Percentiles rank a stretch among this genome's conserved stretches.
phyloP scores from a whole-genome alignment of 129 eudicot species.

The Flaveria bidentis region DNA sequence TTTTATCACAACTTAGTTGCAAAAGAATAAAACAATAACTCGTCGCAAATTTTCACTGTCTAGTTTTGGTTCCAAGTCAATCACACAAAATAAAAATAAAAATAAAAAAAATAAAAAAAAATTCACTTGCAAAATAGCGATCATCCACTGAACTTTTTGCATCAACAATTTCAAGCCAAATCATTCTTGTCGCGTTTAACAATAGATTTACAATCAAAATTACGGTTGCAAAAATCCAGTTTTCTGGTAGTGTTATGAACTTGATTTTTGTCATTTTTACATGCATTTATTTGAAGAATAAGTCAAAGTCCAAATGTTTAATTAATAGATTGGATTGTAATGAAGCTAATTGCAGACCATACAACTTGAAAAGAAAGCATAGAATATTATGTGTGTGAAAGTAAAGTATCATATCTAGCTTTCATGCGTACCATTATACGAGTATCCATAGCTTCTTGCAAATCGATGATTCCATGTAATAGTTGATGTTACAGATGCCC shows the following conservation, averaged over 20 bases:
- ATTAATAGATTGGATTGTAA: neutral
- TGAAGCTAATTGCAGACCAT: conserved; percentile 13
- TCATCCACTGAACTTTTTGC: no score
- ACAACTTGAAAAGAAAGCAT: conserved; percentile 21
- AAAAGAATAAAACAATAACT: no score
- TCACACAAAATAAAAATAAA: no score
- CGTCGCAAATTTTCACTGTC: no score
- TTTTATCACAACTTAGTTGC: no score
- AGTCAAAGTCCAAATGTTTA: neutral
- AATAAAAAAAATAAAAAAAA: no score
- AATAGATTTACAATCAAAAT: no score
- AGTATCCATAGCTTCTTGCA: conserved; percentile 17
- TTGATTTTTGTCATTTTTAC: neutral
- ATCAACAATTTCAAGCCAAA: no score
- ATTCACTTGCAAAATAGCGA: no score
- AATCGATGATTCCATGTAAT: conserved; percentile 20
- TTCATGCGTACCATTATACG: conserved; percentile 20
- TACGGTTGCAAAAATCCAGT: neutral
- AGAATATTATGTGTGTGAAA: conserved; percentile 26
- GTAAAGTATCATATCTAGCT: conserved; percentile 19
- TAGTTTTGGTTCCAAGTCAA: no score
- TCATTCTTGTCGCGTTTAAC: no score
- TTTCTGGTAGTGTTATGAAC: neutral
- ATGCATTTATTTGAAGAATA: neutral
- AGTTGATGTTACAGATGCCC: conserved; percentile 39